These are phyloP conservation scores for Podaxis sp. DNA, from an alignment of 768 basidiomycete species.

Conservation along the genomic window DNA sequence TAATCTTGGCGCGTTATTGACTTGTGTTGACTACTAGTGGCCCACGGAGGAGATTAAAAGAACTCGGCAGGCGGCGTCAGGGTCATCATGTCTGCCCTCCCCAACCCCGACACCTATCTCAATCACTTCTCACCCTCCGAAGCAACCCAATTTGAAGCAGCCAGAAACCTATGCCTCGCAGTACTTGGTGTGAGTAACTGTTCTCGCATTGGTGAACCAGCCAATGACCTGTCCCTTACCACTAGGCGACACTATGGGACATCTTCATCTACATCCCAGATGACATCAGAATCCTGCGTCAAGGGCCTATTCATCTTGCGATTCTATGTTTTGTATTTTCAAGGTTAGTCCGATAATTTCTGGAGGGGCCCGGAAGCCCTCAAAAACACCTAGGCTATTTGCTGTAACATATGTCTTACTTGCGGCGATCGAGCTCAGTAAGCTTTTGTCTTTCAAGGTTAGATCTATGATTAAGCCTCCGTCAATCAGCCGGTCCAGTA, in stretches of 20 bases:
- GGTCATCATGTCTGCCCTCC: neutral
- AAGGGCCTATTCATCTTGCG: neutral
- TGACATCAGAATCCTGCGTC: constrained; percentile 7
- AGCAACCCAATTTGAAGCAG: neutral
- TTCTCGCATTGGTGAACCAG: neutral
- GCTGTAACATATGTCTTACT: constrained; percentile 2
- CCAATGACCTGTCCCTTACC: neutral
- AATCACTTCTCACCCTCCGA: neutral
- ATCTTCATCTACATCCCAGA: constrained; percentile 9
- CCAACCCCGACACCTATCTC: constrained; percentile 6
- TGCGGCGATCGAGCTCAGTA: neutral
- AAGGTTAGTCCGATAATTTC: neutral
- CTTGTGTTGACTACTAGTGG: no score
- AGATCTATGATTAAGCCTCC: neutral
- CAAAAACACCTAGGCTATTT: neutral
- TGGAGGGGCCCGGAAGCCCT: neutral
- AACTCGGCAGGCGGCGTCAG: no score
- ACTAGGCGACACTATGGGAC: constrained; percentile 8
- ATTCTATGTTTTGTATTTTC: constrained; percentile 1
- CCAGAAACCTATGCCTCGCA: constrained; percentile 2
- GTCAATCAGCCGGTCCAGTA: neutral
- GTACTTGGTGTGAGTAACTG: neutral
- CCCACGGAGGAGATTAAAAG: no score
- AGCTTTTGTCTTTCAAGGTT: neutral
- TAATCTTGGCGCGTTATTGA: no score